Evolutionary conservation across 352 stramenopile species (phyloP).

Genomic region (Phytophthora colocasiae): DNA sequence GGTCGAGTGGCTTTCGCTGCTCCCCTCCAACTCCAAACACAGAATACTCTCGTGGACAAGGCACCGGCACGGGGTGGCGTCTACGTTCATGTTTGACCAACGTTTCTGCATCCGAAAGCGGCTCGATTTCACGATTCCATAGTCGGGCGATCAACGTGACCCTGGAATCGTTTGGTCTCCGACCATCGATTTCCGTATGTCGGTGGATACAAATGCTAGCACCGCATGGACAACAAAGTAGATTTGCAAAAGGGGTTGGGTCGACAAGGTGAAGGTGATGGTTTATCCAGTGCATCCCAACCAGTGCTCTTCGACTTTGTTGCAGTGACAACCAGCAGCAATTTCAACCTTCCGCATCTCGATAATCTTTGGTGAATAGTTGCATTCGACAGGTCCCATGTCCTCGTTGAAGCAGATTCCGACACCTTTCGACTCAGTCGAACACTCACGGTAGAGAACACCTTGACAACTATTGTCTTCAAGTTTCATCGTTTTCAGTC

Average conservation of each 20-base stretch:
- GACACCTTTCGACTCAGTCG: conserved; percentile 8
- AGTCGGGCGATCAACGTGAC: conserved; percentile 11
- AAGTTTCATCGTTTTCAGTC: neutral
- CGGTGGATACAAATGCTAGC: conserved; percentile 15
- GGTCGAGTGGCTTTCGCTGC: conserved; percentile 27
- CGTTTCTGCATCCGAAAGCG: conserved; percentile 15
- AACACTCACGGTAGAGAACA: conserved; percentile 34
- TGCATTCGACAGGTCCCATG: conserved; percentile 31
- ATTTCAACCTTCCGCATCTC: conserved; percentile 39
- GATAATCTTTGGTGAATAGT: conserved; percentile 21
- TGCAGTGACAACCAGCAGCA: conserved; percentile 18
- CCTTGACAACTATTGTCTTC: conserved; percentile 24
- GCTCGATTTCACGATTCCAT: conserved; percentile 23
- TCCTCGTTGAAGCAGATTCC: conserved; percentile 43
- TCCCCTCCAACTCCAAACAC: conserved; percentile 13
- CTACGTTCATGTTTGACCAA: conserved; percentile 23
- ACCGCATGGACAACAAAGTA: conserved; percentile 18
- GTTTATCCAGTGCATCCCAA: conserved; percentile 23
- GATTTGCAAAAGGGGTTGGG: conserved; percentile 16
- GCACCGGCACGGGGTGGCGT: conserved; percentile 19
- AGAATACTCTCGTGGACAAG: conserved; percentile 38
- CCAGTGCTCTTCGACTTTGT: conserved; percentile 35
- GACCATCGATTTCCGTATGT: conserved; percentile 22
- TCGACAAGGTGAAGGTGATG: neutral
- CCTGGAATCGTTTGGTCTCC: neutral